phyloP scores from a whole-genome alignment of 768 basidiomycete species.

The Phylloporus sp. region DNA sequence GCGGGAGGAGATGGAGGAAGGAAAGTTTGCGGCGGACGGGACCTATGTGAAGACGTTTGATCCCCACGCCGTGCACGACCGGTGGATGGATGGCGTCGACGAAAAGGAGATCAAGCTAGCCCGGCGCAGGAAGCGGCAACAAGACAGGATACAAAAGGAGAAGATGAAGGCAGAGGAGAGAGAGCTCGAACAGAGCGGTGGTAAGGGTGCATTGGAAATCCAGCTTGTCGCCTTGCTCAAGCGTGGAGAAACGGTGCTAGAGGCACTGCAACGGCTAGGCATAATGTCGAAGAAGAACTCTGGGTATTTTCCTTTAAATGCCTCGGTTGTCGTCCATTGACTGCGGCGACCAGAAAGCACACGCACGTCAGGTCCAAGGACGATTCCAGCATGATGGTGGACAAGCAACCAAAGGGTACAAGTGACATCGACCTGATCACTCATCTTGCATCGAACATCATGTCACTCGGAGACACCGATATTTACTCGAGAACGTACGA shows the following conservation, averaged over 20 bases:
- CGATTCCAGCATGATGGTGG: slow-evolving; percentile 46
- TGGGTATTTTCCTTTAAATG: slow-evolving; percentile 17
- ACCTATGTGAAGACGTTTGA: slow-evolving; percentile 83
- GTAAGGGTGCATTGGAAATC: slow-evolving; percentile 57
- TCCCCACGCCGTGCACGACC: slow-evolving; percentile 87
- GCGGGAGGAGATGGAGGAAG: slow-evolving; percentile 98
- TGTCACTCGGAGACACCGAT: slow-evolving; percentile 83
- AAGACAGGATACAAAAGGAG: slow-evolving; percentile 68
- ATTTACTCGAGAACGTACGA: slow-evolving; percentile 86
- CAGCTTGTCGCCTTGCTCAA: slow-evolving; percentile 73
- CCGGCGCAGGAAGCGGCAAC: slow-evolving; percentile 65
- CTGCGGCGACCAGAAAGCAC: slow-evolving; percentile 22
- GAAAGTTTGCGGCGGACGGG: slow-evolving; percentile 94
- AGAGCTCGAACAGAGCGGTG: slow-evolving; percentile 66
- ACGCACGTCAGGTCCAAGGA: slow-evolving; percentile 31
- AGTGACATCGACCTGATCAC: slow-evolving; percentile 76
- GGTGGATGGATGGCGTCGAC: slow-evolving; percentile 91
- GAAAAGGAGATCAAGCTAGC: slow-evolving; percentile 86
- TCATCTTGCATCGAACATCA: slow-evolving; percentile 81
- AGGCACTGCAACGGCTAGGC: slow-evolving; percentile 85
- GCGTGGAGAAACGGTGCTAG: slow-evolving; percentile 87
- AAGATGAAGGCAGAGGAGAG: slow-evolving; percentile 69
- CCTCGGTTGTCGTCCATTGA: background rate
- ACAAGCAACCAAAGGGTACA: slow-evolving; percentile 38
- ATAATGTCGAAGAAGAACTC: slow-evolving; percentile 49